Conservation (phyloP, 2,329 filamentous ascomycete genomes). For the Zasmidium cellare region DNA sequence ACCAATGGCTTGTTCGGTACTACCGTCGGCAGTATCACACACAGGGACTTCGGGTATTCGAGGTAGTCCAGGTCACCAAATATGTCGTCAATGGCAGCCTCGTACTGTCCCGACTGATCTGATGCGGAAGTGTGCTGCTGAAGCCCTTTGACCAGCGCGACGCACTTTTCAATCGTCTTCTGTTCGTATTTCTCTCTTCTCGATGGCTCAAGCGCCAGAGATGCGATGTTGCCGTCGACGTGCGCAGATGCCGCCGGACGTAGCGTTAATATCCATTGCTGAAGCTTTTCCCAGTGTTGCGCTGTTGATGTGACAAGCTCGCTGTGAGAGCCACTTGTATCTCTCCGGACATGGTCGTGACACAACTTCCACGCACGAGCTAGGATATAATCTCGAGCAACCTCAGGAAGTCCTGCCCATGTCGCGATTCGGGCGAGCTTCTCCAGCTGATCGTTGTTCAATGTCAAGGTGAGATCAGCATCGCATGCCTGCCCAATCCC, state of each 20-base stretch:
- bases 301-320: neutral
- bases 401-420: slow-evolving; percentile 43
- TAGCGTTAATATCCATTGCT: slow-evolving; percentile 3
- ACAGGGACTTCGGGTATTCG: slow-evolving; percentile 45
- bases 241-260: slow-evolving; percentile 12
- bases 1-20: slow-evolving; percentile 37
- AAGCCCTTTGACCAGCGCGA: slow-evolving; percentile 9
- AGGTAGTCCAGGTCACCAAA: slow-evolving; percentile 51
- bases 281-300: slow-evolving; percentile 11
- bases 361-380: slow-evolving; percentile 32
- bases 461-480: slow-evolving; percentile 4
- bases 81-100: slow-evolving; percentile 34
- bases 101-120: neutral
- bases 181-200: slow-evolving; percentile 28
- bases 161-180: slow-evolving; percentile 24
- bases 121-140: neutral
- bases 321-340: neutral
- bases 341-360: slow-evolving; percentile 6
- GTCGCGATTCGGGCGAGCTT: slow-evolving; percentile 22
- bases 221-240: slow-evolving; percentile 20
- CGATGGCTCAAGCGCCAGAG: slow-evolving; percentile 21
- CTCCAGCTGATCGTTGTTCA: slow-evolving; percentile 32
- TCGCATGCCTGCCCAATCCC: slow-evolving; percentile 41
- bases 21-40: slow-evolving; percentile 38
- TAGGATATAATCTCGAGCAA: slow-evolving; percentile 41